Conservation (phyloP, 306 rosid species). For the Cyamopsis tetragonoloba region DNA sequence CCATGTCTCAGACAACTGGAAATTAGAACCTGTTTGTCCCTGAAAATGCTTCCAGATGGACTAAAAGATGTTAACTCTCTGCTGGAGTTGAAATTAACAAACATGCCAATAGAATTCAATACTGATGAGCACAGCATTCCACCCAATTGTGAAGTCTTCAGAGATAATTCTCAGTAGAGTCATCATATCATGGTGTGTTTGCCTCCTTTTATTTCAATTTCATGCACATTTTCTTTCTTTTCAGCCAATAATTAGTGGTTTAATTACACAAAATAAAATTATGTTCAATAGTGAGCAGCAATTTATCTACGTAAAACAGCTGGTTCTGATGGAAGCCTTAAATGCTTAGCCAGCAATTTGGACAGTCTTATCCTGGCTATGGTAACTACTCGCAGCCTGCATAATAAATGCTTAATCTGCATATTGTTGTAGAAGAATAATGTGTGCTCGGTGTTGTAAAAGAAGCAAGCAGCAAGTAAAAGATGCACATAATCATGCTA, state of each 20-base stretch:
- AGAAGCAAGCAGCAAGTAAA: too few relatives aligned
- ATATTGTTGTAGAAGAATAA: too few relatives aligned
- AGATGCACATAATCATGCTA: too few relatives aligned
- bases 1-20: constrained; percentile 36
- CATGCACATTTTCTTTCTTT: background rate
- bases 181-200: background rate
- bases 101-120: constrained; percentile 15
- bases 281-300: background rate
- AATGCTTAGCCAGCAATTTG: too few relatives aligned
- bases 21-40: constrained; percentile 18
- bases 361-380: too few relatives aligned
- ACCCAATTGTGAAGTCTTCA: background rate
- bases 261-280: background rate
- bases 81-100: constrained; percentile 34
- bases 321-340: too few relatives aligned
- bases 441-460: too few relatives aligned
- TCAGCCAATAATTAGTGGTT: background rate
- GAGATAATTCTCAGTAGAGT: background rate
- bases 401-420: too few relatives aligned
- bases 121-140: background rate
- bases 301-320: too few relatives aligned
- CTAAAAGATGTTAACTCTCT: constrained; percentile 21
- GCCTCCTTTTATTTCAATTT: background rate
- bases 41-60: constrained; percentile 27
- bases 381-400: too few relatives aligned